Base-by-base conservation (phyloP, 2,329 filamentous ascomycete species). In the Xylariaceae sp. region DNA sequence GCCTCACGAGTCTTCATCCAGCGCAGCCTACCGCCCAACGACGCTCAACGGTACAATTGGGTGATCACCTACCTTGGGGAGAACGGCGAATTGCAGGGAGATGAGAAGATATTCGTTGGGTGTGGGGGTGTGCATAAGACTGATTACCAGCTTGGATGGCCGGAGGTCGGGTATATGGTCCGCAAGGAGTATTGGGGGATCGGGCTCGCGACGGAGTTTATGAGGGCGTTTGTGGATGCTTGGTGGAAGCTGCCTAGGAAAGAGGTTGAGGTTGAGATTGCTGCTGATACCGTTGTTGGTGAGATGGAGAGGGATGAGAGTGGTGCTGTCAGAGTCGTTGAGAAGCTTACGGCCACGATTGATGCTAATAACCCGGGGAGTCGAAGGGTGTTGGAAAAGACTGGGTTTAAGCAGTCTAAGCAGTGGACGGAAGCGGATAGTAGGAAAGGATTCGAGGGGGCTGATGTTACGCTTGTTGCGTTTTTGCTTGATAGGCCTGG, bases 121-220 rank as follows among this genome's bases (percentile, higher is more conserved):
- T 75, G 79, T 27, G 69, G 68, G 49, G 70, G 75, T 54, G 56
- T 53, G 51, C 69, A 74, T 54, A 57, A 54, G 49, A 43, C 59
- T 35, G 43, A 54, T 30, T 66, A 68, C 51, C 57, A 65, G 45
- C 61, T 72, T 15, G 78, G 77, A 42, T 82, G 78, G 79, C 80
- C 81, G 1, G 78, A 77, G 58, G 47, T 83, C 22, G 81, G 81
- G 18, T 85, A 85, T 62, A 73, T 82, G 68, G 64, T 85, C 45
- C 66, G 71, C 42, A 71, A 67, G 48, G 74, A 77, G 56, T 59
- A 66, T 47, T 85, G 81, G 81, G 76, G 78, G 6, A 71, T 69
- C 36, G 81, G 81, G 5, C 75, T 79, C 56, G 80, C 74, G 32
- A 81, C 76, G 1, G 81, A 85, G 65, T 77, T 82, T 40, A 51